These are phyloP conservation scores for Xylaria venustula DNA, from an alignment of 495 filamentous ascomycete genomes.

Conservation along the genomic window DNA sequence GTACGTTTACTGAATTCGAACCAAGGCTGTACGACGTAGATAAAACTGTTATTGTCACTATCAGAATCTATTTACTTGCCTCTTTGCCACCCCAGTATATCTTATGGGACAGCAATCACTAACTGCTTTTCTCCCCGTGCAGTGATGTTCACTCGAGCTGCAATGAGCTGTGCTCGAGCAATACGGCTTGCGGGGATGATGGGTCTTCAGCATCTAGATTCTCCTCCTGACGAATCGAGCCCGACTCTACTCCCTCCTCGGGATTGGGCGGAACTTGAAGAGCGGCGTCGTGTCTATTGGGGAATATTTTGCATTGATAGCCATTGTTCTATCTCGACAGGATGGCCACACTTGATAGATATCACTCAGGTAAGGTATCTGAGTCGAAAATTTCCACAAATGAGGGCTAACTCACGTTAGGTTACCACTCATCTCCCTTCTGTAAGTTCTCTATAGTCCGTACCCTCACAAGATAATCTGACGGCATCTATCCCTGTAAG, in stretches of 20 bases:
- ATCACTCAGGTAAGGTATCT: conserved; percentile 30
- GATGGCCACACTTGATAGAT: conserved; percentile 47
- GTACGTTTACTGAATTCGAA: not conserved
- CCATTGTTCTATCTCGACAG: conserved; percentile 46
- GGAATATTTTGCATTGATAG: conserved; percentile 50
- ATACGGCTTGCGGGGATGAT: conserved; percentile 46
- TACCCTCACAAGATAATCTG: no score
- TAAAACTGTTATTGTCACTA: no score
- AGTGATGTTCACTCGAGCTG: conserved; percentile 42
- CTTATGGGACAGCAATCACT: not conserved
- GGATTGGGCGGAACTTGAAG: conserved; percentile 51
- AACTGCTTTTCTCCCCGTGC: not conserved
- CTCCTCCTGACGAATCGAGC: conserved; percentile 31
- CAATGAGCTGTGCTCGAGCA: conserved; percentile 42
- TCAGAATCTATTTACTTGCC: no score
- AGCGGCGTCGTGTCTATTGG: conserved; percentile 54
- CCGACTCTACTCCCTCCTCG: conserved; percentile 36
- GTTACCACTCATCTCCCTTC: conserved; percentile 45
- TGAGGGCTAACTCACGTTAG: conserved; percentile 22
- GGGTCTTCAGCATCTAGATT: conserved; percentile 48
- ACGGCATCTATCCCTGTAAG: not conserved
- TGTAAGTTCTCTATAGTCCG: conserved; percentile 14
- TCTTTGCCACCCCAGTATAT: not conserved
- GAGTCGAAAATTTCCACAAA: not conserved
- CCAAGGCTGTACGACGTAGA: no score